These are phyloP conservation scores for Plasmodium fragile DNA, from an alignment of 169 alveolate species.

Conservation along the genomic window DNA sequence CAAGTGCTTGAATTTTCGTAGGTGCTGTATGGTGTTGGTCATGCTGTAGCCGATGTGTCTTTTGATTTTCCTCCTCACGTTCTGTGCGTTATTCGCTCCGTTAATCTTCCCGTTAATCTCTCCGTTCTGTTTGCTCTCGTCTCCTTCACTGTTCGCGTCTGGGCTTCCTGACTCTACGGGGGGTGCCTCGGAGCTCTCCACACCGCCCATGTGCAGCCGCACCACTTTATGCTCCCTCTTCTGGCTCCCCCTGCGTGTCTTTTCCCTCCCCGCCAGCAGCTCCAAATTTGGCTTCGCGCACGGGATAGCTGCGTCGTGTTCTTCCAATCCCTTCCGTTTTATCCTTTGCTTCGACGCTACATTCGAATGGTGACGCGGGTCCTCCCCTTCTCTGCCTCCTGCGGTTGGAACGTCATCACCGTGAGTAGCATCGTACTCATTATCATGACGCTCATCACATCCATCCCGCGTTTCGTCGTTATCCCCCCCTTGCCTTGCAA, in stretches of 20 bases:
- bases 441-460: neutral
- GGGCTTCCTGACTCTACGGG: neutral
- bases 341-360: neutral
- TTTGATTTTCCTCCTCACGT: constrained; percentile 23
- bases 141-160: neutral
- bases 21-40: constrained; percentile 15
- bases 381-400: neutral
- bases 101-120: neutral
- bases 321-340: neutral
- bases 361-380: neutral
- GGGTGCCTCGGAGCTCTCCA: neutral
- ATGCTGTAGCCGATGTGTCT: constrained; percentile 31
- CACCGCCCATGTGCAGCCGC: neutral
- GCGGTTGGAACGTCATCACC: neutral
- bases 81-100: neutral
- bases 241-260: neutral
- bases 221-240: neutral
- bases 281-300: neutral
- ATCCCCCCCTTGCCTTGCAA: neutral
- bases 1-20: constrained; percentile 13
- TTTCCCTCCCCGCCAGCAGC: neutral
- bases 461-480: neutral
- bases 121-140: neutral
- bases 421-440: neutral
- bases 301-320: neutral